Base-by-base conservation (phyloP, 164 flowering plant genomes). In the Chloranthus sessilifolius region DNA sequence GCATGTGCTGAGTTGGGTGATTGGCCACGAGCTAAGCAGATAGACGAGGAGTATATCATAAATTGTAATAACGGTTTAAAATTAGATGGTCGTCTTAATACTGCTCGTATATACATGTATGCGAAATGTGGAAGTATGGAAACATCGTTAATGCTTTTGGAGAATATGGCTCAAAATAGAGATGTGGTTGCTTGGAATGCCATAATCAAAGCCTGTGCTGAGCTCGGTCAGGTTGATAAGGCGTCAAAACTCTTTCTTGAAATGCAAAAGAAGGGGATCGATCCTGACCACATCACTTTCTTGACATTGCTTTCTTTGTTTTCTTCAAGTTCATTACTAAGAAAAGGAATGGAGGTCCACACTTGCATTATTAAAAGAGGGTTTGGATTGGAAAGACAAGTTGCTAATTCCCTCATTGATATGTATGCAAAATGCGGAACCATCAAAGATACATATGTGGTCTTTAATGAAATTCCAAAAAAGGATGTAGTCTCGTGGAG, bases 361-460 rank as follows among this genome's bases (percentile, higher is more conserved):
- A 22, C 55, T 27, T 38, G 24, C 29, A 22, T 41, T 9, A 16
- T 58, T 10, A 58, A 41, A 42, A 50, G 41, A 49, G 55, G 55
- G 14, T 40, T 49, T 12, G 26, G 29, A 8, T 27, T 7, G 10
- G 40, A 48, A 19, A 48, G 29, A 29, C 20, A 30, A 8, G 12
- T 58, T 14, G 54, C 47, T 21, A 50, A 58, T 58, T 28, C 55
- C 16, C 54, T 58, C 6, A 58, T 67, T 34, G 63, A 67, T 50
- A 58, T 62, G 64, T 62, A 67, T 39, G 63, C 60, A 12, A 67
- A 58, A 53, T 67, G 66, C 50, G 67, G 67, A 38, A 38, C 43
- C 2, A 31, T 62, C 14, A 49, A 38, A 43, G 42, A 44, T 49
- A 48, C 54, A 5, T 25, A 8, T 21, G 20, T 1, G 3, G 22